Percentiles rank a stretch among this genome's conserved stretches.
Evolutionary conservation across 1,284 basidiomycete species (phyloP).

Genomic region (Microbotryomycetes sp.): DNA sequence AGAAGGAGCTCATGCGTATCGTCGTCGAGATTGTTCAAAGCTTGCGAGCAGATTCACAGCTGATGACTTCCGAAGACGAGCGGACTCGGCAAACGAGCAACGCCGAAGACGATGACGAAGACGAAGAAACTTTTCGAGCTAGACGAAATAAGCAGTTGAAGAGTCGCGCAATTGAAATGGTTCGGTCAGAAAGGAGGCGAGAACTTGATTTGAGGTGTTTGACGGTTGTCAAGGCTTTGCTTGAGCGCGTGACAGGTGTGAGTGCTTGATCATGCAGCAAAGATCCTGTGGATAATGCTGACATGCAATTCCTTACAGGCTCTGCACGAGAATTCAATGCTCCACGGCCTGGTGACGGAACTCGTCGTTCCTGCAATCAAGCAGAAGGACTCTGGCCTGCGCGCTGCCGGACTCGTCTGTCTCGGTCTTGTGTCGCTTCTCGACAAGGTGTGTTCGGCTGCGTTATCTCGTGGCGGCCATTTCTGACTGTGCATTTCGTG

Average conservation of each 20-base stretch:
- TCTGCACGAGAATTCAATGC: constrained; percentile 86
- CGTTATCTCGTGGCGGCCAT: background rate
- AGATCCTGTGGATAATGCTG: too few species aligned
- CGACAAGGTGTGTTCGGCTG: constrained; percentile 53
- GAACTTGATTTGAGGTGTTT: constrained; percentile 74
- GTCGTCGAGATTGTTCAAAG: constrained; percentile 90
- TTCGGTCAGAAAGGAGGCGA: constrained; percentile 56
- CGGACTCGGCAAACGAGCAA: constrained; percentile 45
- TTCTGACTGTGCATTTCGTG: too few species aligned
- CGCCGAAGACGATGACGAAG: constrained; percentile 39
- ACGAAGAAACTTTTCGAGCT: background rate
- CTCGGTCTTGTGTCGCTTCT: constrained; percentile 88
- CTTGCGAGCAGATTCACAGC: constrained; percentile 52
- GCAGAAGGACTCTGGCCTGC: constrained; percentile 71
- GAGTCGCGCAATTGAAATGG: constrained; percentile 37
- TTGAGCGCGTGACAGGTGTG: constrained; percentile 85
- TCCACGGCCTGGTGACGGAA: constrained; percentile 83
- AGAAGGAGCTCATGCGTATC: constrained; percentile 85
- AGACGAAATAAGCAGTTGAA: constrained; percentile 10
- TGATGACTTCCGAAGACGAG: constrained; percentile 29
- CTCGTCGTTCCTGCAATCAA: constrained; percentile 85
- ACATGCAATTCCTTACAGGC: constrained; percentile 47
- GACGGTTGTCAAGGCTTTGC: constrained; percentile 79
- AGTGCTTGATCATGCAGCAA: too few species aligned
- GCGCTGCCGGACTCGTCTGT: constrained; percentile 78